A percentile compares a stretch with the other conserved stretches of the same genome.
phyloP scores from a whole-genome alignment of 2,329 filamentous ascomycete genomes.

The Colletotrichum graminicola region DNA sequence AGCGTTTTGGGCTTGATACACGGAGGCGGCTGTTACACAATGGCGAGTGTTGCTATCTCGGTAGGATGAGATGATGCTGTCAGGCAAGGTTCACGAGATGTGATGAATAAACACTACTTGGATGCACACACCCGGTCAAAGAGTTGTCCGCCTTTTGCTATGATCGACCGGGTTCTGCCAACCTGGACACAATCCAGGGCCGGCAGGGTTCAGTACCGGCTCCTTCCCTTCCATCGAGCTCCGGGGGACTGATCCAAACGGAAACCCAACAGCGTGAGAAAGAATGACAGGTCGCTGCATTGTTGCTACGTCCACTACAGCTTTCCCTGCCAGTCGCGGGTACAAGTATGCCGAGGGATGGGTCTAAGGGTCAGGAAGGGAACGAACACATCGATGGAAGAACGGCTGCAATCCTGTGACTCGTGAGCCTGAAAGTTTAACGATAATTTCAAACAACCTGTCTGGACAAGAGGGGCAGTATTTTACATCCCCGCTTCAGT shows the following conservation, averaged over 20 bases:
- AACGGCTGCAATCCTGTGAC: neutral
- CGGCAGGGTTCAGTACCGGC: neutral
- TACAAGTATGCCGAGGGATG: slow-evolving; percentile 15
- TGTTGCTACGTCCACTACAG: neutral
- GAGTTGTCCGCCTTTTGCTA: neutral
- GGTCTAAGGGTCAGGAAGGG: neutral
- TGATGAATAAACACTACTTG: neutral
- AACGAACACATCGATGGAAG: neutral
- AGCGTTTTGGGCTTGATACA: slow-evolving; percentile 63
- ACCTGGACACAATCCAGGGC: too few species aligned
- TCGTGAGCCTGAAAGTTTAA: too few species aligned
- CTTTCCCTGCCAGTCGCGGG: slow-evolving; percentile 8
- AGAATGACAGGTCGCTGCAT: neutral
- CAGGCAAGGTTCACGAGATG: too few species aligned
- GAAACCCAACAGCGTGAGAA: neutral
- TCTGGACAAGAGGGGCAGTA: too few species aligned
- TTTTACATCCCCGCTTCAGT: too few species aligned
- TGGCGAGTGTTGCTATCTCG: slow-evolving; percentile 8
- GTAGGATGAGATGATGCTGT: neutral
- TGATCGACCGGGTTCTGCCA: too few species aligned
- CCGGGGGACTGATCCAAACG: too few species aligned
- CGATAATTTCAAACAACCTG: too few species aligned
- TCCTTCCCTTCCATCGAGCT: neutral
- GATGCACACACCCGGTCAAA: neutral
- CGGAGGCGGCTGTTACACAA: slow-evolving; percentile 43